A percentile compares a stretch with the other conserved stretches of the same genome.
Evolutionary conservation across 495 filamentous ascomycete species (phyloP).

Genomic region (Trichoderma orchidacearum): DNA sequence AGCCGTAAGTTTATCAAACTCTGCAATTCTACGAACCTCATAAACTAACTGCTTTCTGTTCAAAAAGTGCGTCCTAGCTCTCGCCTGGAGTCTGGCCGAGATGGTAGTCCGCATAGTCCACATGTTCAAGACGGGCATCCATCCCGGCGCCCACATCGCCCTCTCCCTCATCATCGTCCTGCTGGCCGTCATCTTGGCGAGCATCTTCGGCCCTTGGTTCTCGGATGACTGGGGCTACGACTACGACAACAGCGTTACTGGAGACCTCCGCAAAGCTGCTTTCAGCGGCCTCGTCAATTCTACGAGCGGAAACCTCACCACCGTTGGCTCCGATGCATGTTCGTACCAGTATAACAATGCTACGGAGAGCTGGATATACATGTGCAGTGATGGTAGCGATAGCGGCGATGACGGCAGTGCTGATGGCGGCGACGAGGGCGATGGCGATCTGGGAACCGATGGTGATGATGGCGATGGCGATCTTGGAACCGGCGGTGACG

Average conservation of each 20-base stretch:
- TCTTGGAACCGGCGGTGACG: too few species aligned
- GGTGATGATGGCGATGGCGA: too few species aligned
- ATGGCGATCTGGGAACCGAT: too few species aligned
- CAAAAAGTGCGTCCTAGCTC: constrained; percentile 14
- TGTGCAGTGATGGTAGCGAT: too few species aligned
- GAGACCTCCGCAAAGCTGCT: too few species aligned
- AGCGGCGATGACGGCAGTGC: too few species aligned
- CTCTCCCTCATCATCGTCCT: constrained; percentile 20
- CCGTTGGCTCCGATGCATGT: too few species aligned
- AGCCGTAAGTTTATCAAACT: constrained; percentile 5
- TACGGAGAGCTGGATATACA: too few species aligned
- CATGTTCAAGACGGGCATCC: constrained; percentile 14
- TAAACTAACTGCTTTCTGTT: background rate
- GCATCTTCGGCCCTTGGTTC: constrained; percentile 5
- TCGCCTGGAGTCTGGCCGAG: constrained; percentile 22
- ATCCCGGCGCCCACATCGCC: constrained; percentile 23
- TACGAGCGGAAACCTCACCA: too few species aligned
- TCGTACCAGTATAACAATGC: too few species aligned
- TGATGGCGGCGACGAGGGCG: too few species aligned
- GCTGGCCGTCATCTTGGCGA: constrained; percentile 3
- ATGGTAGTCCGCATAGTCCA: constrained; percentile 15
- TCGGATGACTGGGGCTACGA: constrained; percentile 3
- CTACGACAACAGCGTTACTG: constrained; percentile 4
- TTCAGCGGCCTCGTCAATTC: too few species aligned
- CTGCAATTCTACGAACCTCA: background rate